A percentile compares a stretch with the other conserved stretches of the same genome.
Evolutionary conservation across 2,329 filamentous ascomycete genomes (phyloP).

Genomic region (Fusarium succisae): DNA sequence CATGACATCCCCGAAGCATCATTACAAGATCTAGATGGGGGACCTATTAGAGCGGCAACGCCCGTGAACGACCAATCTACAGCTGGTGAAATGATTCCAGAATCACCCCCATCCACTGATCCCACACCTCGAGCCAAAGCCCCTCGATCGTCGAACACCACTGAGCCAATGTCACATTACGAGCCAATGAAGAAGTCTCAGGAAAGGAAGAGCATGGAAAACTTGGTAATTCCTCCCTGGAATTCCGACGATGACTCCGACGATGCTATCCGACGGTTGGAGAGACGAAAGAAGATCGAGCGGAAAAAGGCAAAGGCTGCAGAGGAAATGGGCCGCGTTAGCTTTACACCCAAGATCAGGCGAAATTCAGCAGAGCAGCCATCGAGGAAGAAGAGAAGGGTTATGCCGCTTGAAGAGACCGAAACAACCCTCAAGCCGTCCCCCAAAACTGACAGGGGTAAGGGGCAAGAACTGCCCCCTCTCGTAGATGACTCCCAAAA

Average conservation of each 20-base stretch:
- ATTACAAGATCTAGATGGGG: conserved; percentile 29
- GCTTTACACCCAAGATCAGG: conserved; percentile 43
- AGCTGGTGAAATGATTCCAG: conserved; percentile 48
- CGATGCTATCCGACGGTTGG: conserved; percentile 45
- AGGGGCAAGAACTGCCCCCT: conserved; percentile 26
- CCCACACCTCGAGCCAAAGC: conserved; percentile 32
- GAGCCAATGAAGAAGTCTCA: conserved; percentile 59
- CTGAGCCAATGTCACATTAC: conserved; percentile 53
- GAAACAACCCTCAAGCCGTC: not conserved
- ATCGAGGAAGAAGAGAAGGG: conserved; percentile 43
- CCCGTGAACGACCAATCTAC: conserved; percentile 37
- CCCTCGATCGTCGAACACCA: conserved; percentile 34
- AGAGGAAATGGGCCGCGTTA: conserved; percentile 54
- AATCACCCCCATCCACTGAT: conserved; percentile 47
- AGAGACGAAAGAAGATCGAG: conserved; percentile 51
- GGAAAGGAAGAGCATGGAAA: conserved; percentile 48
- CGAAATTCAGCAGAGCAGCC: conserved; percentile 35
- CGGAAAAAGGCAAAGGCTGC: conserved; percentile 52
- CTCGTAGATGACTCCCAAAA: conserved; percentile 42
- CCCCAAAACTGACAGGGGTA: not conserved
- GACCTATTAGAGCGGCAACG: conserved; percentile 38
- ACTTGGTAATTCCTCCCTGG: conserved; percentile 34
- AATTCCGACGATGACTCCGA: conserved; percentile 50
- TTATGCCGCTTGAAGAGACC: not conserved
- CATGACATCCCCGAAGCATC: conserved; percentile 46